These are phyloP conservation scores for Tilletia indica DNA, from an alignment of 1,284 basidiomycete species.

Conservation along the genomic window DNA sequence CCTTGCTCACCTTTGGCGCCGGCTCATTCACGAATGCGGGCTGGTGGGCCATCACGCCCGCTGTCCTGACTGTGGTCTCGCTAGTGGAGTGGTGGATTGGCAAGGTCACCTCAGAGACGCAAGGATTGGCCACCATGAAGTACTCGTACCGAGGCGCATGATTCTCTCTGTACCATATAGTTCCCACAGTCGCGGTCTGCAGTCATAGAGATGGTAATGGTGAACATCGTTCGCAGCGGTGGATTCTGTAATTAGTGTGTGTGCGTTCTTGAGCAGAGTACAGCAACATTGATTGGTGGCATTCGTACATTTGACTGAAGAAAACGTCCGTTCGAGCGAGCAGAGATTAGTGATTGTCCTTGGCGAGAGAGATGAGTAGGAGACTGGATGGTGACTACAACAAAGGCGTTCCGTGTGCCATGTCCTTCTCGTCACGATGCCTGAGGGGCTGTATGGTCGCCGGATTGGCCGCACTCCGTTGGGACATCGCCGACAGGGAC, in stretches of 20 bases:
- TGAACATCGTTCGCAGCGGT: no score
- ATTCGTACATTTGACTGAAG: no score
- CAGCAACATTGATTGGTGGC: no score
- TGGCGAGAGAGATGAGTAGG: background rate
- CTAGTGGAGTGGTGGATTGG: constrained; percentile 42
- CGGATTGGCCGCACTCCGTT: background rate
- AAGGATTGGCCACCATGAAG: constrained; percentile 44
- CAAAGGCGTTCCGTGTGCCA: background rate
- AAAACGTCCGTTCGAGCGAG: background rate
- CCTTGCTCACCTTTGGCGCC: constrained; percentile 51
- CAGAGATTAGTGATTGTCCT: background rate
- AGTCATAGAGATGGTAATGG: no score
- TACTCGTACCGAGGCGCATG: constrained; percentile 53
- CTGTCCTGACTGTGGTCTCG: constrained; percentile 32
- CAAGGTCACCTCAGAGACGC: constrained; percentile 38
- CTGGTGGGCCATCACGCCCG: constrained; percentile 49
- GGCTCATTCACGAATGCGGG: constrained; percentile 51
- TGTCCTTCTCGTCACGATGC: background rate
- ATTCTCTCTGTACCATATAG: background rate
- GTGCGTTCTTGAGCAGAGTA: no score
- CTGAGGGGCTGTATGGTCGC: background rate
- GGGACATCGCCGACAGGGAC: constrained; percentile 3
- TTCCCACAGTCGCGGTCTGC: background rate
- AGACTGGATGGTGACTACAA: background rate
- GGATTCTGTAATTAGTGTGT: no score